Base-by-base conservation (phyloP, 164 flowering plant genomes). In the Kingdonia uniflora region DNA sequence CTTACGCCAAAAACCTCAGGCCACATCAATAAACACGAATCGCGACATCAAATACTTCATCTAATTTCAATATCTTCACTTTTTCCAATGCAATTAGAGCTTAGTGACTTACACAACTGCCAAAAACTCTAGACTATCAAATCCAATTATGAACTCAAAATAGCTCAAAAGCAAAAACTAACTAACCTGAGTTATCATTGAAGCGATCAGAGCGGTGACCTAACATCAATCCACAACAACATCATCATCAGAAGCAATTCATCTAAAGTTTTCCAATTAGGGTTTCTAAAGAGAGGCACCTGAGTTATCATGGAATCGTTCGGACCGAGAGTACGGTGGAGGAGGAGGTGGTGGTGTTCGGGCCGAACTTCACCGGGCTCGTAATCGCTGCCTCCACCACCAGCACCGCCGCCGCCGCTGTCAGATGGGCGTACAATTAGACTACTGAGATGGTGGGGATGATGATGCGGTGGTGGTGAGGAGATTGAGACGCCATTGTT, bases 331-430 rank as follows among this genome's bases (percentile, higher is more conserved):
- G 45, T 73, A 68, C 0, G 73, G 57, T 33, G 75, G 78, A 14
- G 44, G 44, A 10, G 44, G 44, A 14, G 59, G 74, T 70, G 15
- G 46, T 2, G 56, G 51, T 47, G 44, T 25, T 38, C 82, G 2
- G 71, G 85, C 17, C 72, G 81, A 19, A 87, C 80, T 62, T 87
- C 87, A 6, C 88, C 90, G 14, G 85, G 76, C 62, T 87, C 95
- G 64, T 68, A 81, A 41, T 81, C 92, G 64, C 73, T 67, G 13
- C 74, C 76, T 6, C 64, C 80, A 19, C 60, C 60, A 2, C 57
- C 69, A 21, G 35, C 57, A 21, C 43, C 35, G 8, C 35, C 59
- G 11, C 66, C 70, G 3, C 60, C 69, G 20, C 63, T 68, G 19
- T 68, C 78, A 16, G 43, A n/a, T 14, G 63, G 42, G 2, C 61